Conservation (phyloP, 441 rosid species). For the Erodium trifolium region DNA sequence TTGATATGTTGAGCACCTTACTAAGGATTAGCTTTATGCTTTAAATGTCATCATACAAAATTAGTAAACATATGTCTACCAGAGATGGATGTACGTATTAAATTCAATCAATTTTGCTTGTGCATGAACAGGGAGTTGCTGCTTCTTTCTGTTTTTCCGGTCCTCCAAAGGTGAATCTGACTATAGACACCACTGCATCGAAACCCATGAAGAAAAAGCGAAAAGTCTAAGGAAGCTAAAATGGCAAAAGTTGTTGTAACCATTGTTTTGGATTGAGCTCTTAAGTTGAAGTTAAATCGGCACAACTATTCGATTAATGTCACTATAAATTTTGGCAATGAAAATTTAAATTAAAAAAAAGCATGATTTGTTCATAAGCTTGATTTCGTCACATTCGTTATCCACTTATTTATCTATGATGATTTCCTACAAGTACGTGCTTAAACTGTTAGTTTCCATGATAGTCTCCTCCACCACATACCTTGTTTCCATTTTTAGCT, state of each 20-base stretch:
- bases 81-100: background rate
- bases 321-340: background rate
- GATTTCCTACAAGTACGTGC: background rate
- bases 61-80: background rate
- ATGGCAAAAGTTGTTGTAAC: background rate
- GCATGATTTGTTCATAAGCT: background rate
- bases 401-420: background rate
- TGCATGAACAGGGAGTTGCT: conserved; percentile 65
- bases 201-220: conserved; percentile 62
- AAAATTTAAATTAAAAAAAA: background rate
- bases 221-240: conserved; percentile 19
- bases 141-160: conserved; percentile 83
- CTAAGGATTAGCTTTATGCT: background rate
- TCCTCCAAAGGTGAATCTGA: conserved; percentile 84
- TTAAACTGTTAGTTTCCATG: background rate
- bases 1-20: background rate
- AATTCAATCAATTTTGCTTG: background rate
- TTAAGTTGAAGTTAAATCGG: background rate
- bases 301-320: background rate
- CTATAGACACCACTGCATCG: conserved; percentile 76
- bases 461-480: background rate
- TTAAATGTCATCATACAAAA: background rate
- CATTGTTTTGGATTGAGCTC: background rate
- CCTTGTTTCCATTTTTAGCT: background rate
- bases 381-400: background rate